Evolutionary conservation across 169 alveolate genomes (phyloP).

Genomic region (Pseudocohnilembus persalinus): DNA sequence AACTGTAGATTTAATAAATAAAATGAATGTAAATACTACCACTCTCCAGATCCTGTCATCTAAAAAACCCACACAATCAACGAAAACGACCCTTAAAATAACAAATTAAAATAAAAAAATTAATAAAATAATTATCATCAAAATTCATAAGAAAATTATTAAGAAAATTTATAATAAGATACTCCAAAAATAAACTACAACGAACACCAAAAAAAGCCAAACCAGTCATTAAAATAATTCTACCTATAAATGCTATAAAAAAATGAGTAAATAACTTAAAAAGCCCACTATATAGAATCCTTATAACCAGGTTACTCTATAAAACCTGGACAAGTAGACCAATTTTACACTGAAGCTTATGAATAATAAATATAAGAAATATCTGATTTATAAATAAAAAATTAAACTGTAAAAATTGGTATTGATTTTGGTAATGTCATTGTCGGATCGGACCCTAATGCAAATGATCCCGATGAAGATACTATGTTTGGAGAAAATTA

Average conservation of each 20-base stretch:
- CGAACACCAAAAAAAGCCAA: neutral
- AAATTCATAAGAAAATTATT: neutral
- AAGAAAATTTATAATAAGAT: neutral
- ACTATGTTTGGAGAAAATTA: neutral
- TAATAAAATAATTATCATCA: neutral
- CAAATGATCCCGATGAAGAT: neutral
- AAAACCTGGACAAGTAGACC: neutral
- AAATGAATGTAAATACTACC: neutral
- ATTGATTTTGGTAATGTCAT: neutral
- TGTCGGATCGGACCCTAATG: neutral
- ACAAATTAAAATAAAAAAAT: no score
- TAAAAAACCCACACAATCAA: no score
- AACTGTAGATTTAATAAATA: neutral
- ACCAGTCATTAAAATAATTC: neutral
- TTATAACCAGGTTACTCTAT: neutral
- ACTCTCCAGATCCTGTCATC: no score
- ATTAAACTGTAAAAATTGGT: neutral
- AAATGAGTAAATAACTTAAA: neutral
- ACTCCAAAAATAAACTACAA: neutral
- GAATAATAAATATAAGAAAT: no score
- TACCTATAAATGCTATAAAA: neutral
- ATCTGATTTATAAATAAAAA: no score
- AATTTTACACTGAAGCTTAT: neutral
- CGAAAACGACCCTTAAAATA: no score
- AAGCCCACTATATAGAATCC: neutral